Percentiles rank a stretch among this genome's conserved stretches.
These are phyloP conservation scores for Podospora fimiseda DNA, from an alignment of 495 filamentous ascomycete species.

Conservation along the genomic window DNA sequence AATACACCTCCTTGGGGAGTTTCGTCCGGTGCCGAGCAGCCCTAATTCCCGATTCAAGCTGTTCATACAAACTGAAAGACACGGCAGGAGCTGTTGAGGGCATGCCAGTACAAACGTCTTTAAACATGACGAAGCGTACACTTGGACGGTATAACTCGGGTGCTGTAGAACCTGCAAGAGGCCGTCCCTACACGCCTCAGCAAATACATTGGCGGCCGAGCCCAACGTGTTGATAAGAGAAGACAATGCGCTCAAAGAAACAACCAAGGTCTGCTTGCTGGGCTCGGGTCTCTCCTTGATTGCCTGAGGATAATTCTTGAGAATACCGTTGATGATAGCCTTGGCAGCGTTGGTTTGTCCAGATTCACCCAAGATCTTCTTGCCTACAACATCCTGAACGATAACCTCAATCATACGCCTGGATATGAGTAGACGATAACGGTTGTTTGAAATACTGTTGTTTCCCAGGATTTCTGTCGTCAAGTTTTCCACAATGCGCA, in stretches of 20 bases:
- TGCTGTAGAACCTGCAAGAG: slow-evolving; percentile 89
- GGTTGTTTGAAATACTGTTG: slow-evolving; percentile 69
- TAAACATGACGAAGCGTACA: slow-evolving; percentile 77
- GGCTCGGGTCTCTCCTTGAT: slow-evolving; percentile 89
- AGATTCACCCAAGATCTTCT: slow-evolving; percentile 76
- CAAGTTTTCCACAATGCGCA: slow-evolving; percentile 72
- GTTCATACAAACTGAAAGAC: slow-evolving; percentile 94
- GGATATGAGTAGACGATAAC: slow-evolving; percentile 80
- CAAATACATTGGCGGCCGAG: slow-evolving; percentile 67
- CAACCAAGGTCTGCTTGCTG: slow-evolving; percentile 75
- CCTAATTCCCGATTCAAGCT: slow-evolving; percentile 81
- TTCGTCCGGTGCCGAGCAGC: slow-evolving; percentile 65
- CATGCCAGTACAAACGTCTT: slow-evolving; percentile 83
- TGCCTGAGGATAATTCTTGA: slow-evolving; percentile 92
- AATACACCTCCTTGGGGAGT: slow-evolving; percentile 76
- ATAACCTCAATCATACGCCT: slow-evolving; percentile 79
- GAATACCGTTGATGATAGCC: slow-evolving; percentile 74
- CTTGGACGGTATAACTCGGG: slow-evolving; percentile 91
- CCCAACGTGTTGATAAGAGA: slow-evolving; percentile 75
- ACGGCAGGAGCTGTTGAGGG: slow-evolving; percentile 84
- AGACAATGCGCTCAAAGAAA: slow-evolving; percentile 70
- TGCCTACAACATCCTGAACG: slow-evolving; percentile 76
- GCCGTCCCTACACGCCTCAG: slow-evolving; percentile 77
- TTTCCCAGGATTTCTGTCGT: slow-evolving; percentile 73
- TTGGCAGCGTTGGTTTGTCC: slow-evolving; percentile 78